Base-by-base conservation (phyloP, 768 basidiomycete genomes). In the Amanita jacksonii region DNA sequence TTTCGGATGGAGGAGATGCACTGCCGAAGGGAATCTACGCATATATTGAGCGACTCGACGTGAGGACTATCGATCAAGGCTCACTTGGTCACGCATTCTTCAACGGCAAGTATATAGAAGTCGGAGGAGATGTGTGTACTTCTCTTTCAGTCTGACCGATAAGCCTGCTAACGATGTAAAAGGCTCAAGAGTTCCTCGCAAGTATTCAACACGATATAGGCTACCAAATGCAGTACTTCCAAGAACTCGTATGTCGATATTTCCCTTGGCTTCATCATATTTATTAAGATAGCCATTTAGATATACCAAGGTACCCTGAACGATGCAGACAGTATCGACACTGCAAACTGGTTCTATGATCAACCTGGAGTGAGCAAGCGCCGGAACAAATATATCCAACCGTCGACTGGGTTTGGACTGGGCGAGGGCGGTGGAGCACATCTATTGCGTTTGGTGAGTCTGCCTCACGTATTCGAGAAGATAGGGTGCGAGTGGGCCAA, bases 261-360 rank as follows among this genome's bases (percentile, higher is more conserved):
- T 47, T 35, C 20, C 27, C n/a, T 20, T 7, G n/a, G 12, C 12
- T 16, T 44, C 8, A 30, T 8, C 28, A n/a, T 35, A 12, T 43
- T 47, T 44, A 30, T 49, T n/a, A n/a, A n/a, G 16, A 28, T 28
- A 28, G 7, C 12, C 9, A 5, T 46, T 2, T 45, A 81, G 84
- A 58, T 87, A 1, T 82, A 85, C 55, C 54, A 57, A 20, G 75
- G 78, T 5, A 60, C 63, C 25, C 55, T 90, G 13, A 69, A 71
- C 7, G 79, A 86, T 35, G 69, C 68, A 1, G 62, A 69, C 31
- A 60, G 60, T 6, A 64, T 64, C 5, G 67, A 70, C 24, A 72
- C 87, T 43, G 62, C 74, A 23, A 82, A 71, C 10, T 91, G 86
- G 63, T 98, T 97, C 65, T 97, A 94, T 56, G 89, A 94, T 53